Evolutionary conservation across 495 filamentous ascomycete genomes (phyloP), one percentile per base, ranked within the genome.

Genomic region (Xylaria curta): DNA sequence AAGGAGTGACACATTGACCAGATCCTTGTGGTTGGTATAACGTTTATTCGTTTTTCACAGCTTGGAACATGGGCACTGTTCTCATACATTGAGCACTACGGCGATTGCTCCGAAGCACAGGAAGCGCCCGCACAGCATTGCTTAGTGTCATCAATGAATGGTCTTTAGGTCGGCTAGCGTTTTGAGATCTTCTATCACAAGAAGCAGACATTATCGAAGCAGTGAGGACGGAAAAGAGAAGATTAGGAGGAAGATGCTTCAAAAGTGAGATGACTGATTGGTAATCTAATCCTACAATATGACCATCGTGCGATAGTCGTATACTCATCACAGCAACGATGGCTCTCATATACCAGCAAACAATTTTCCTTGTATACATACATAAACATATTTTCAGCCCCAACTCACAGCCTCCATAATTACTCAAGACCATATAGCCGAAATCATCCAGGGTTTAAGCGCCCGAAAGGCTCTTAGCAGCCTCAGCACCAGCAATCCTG

Each of bases 401-500:
- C n/a, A 10, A n/a, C 21, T 26, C 21, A 53, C 49, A 24, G 17
- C 4, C 9, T 21, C 10, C 58, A 1, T 2, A 21, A 38, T 33
- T 40, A 12, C 58, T 19, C 58, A 3, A 17, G 21, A 10, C 19
- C 58, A 38, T 38, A 4, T 38, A 60, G 19, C 19, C 15, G 8
- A 60, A 1, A 60, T 19, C 21, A 38, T 3, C 28, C 0, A 60
- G 33, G 24, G 46, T 8, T 71, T 47, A 72, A 49, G 31, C 42
- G 28, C 44, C 46, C 68, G 44, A 42, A 19, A 73, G 8, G 42
- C 77, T 76, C 24, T 75, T 71, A 5, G 83, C 86, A 13, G 85
- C 86, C 64, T 84, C 74, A 42, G 81, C 75, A 0, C 87, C 89
- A 0, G 88, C 86, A 61, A 86, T 85, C 61, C 86, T 76, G 1